These are phyloP conservation scores for Lithohypha guttulata DNA, from an alignment of 2,329 filamentous ascomycete genomes.

Conservation along the genomic window DNA sequence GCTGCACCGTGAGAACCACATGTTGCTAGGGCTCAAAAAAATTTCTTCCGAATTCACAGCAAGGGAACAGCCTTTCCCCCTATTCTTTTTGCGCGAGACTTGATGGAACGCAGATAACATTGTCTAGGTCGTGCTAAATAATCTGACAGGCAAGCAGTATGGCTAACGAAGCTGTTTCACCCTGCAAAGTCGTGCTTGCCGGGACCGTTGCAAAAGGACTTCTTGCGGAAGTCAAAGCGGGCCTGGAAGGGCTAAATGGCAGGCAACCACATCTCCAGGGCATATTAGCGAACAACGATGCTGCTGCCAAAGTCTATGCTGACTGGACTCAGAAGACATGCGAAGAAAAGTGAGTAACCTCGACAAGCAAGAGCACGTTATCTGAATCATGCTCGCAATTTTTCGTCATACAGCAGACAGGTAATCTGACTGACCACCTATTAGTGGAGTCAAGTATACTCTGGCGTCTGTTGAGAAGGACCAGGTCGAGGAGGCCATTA, in stretches of 20 bases:
- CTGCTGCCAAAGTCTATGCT: conserved; percentile 83
- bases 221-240: conserved; percentile 65
- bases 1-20: too few species aligned
- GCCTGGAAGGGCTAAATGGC: conserved; percentile 55
- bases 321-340: conserved; percentile 97
- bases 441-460: conserved; percentile 79
- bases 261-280: conserved; percentile 72
- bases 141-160: background rate
- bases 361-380: too few species aligned
- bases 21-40: too few species aligned
- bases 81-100: too few species aligned
- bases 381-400: too few species aligned
- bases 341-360: conserved; percentile 78
- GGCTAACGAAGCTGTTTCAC: background rate
- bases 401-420: conserved; percentile 3
- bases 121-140: too few species aligned
- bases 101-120: too few species aligned
- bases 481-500: conserved; percentile 76
- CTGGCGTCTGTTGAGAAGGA: conserved; percentile 78
- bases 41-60: too few species aligned
- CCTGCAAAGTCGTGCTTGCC: conserved; percentile 85
- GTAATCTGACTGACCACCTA: conserved; percentile 2
- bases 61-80: too few species aligned
- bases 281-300: conserved; percentile 85
- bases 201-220: conserved; percentile 76